A percentile compares a stretch with the other conserved stretches of the same genome.
Conservation (phyloP, 2,329 filamentous ascomycete genomes). For the Colletotrichum sp. region DNA sequence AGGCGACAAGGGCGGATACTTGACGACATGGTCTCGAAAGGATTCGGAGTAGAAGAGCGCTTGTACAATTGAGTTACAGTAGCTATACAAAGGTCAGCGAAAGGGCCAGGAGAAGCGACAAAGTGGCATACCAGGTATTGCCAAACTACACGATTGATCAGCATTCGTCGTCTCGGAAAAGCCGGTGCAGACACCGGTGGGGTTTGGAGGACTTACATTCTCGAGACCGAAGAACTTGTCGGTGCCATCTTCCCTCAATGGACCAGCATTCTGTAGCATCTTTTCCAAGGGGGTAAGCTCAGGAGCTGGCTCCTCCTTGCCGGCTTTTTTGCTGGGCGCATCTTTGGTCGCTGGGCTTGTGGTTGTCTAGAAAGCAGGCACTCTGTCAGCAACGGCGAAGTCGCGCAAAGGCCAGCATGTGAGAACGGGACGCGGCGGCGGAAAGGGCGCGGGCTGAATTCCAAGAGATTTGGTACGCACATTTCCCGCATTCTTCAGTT, state of each 20-base stretch:
- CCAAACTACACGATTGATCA: conserved; percentile 74
- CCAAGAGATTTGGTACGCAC: conserved; percentile 46
- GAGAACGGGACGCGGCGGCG: neutral
- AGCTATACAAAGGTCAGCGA: conserved; percentile 58
- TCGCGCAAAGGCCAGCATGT: neutral
- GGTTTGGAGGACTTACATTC: conserved; percentile 71
- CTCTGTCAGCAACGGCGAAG: conserved; percentile 26
- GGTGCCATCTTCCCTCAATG: conserved; percentile 84
- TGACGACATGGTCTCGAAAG: conserved; percentile 93
- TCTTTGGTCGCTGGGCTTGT: conserved; percentile 50
- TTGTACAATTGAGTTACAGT: conserved; percentile 98
- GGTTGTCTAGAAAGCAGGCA: conserved; percentile 41
- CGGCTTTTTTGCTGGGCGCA: conserved; percentile 57
- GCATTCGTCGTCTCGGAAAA: conserved; percentile 12
- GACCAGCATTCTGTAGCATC: conserved; percentile 82
- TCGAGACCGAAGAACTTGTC: conserved; percentile 99
- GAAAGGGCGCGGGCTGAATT: neutral
- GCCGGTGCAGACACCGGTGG: neutral
- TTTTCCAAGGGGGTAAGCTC: conserved; percentile 70
- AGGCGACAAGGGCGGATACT: conserved; percentile 79
- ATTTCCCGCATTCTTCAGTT: conserved; percentile 59
- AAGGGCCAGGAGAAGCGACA: neutral
- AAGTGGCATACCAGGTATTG: conserved; percentile 82
- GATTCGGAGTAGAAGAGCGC: conserved; percentile 94
- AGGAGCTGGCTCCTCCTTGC: conserved; percentile 62